Evolutionary conservation across 257 asterid species (phyloP).

Genomic region (Ligustrum vulgare): DNA sequence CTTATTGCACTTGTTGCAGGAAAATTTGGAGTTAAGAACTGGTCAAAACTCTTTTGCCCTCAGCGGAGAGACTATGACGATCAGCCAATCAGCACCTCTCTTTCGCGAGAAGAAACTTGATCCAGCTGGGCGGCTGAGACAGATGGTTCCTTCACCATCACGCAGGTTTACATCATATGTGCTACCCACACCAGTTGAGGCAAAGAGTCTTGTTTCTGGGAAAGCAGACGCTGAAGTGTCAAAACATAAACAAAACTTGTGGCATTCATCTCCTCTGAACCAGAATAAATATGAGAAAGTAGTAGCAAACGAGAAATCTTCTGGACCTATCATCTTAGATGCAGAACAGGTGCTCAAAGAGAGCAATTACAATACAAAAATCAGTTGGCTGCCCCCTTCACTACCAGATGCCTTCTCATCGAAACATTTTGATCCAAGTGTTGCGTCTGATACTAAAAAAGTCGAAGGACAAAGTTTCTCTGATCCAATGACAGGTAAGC

Average conservation of each 20-base stretch:
- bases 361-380: slow-evolving; percentile 52
- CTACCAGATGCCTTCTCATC: slow-evolving; percentile 50
- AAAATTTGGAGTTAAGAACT: slow-evolving; percentile 33
- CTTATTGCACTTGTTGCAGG: slow-evolving; percentile 47
- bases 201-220: slow-evolving; percentile 49
- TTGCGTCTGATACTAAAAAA: slow-evolving; percentile 59
- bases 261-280: slow-evolving; percentile 76
- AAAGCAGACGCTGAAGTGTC: slow-evolving; percentile 43
- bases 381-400: slow-evolving; percentile 50
- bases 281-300: slow-evolving; percentile 57
- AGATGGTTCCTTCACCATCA: slow-evolving; percentile 60
- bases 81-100: slow-evolving; percentile 94
- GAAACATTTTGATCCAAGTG: slow-evolving; percentile 44
- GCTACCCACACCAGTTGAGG: slow-evolving; percentile 83
- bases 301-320: slow-evolving; percentile 39
- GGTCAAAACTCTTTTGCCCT: slow-evolving; percentile 44
- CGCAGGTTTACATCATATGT: slow-evolving; percentile 71
- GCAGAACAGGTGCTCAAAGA: slow-evolving; percentile 64
- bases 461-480: slow-evolving; percentile 85
- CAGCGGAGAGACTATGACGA: slow-evolving; percentile 42
- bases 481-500: slow-evolving; percentile 73
- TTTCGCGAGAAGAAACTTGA: slow-evolving; percentile 59
- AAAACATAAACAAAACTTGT: slow-evolving; percentile 47
- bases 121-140: slow-evolving; percentile 49
- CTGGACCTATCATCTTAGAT: slow-evolving; percentile 63